Conservation (phyloP, 2,329 filamentous ascomycete genomes). For the Paraphaeosphaeria sporulosa region DNA sequence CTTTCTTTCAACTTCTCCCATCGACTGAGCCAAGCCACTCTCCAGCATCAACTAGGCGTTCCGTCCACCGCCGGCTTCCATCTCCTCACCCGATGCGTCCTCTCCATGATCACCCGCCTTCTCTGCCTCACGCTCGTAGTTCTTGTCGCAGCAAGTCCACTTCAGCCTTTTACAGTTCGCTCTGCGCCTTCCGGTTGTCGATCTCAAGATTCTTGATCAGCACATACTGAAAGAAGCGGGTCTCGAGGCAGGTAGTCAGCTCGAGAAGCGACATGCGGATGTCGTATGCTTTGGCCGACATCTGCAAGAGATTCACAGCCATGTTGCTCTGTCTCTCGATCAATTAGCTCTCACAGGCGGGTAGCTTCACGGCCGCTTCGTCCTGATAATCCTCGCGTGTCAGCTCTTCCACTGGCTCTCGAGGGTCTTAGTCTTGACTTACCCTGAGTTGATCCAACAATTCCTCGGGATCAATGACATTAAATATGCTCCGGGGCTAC, state of each 20-base stretch:
- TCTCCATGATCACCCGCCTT: not conserved
- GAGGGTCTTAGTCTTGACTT: no score
- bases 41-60: no score
- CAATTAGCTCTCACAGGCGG: not conserved
- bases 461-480: no score
- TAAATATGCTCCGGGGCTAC: no score
- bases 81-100: not conserved
- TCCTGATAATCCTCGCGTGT: no score
- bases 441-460: no score
- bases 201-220: not conserved
- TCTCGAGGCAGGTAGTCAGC: not conserved
- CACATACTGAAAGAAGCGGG: not conserved
- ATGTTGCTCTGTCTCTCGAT: not conserved
- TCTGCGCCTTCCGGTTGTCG: not conserved
- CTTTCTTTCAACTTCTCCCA: no score
- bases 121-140: not conserved
- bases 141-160: not conserved
- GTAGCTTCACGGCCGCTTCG: not conserved
- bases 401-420: no score
- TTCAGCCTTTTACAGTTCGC: not conserved
- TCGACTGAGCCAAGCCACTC: no score
- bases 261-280: not conserved
- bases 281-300: not conserved
- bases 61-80: not conserved
- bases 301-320: not conserved